Percentiles rank a stretch among this genome's conserved stretches.
These are phyloP conservation scores for Aureobasidium sp. DNA, from an alignment of 2,329 filamentous ascomycete species.

Conservation along the genomic window DNA sequence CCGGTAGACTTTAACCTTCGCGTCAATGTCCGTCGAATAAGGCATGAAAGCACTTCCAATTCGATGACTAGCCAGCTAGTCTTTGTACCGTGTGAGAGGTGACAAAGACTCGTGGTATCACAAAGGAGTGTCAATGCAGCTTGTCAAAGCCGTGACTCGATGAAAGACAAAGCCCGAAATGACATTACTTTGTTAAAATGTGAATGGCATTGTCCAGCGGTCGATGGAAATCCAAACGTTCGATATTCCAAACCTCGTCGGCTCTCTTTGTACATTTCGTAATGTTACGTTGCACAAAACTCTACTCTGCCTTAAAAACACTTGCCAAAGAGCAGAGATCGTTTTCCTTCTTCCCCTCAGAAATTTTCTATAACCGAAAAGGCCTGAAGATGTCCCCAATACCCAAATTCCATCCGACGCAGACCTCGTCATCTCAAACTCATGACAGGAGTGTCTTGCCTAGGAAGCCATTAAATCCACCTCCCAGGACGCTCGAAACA, in stretches of 20 bases:
- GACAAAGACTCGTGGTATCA: not conserved
- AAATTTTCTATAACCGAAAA: not conserved
- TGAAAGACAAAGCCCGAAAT: not conserved
- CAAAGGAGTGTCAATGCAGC: not conserved
- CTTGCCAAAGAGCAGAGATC: no score
- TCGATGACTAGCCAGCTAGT: not conserved
- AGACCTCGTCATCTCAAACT: not conserved
- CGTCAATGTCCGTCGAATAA: not conserved
- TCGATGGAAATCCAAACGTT: not conserved
- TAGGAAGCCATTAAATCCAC: not conserved
- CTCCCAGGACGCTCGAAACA: not conserved
- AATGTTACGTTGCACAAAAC: no score
- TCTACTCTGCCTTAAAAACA: not conserved
- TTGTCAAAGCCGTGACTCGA: not conserved
- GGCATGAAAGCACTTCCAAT: not conserved
- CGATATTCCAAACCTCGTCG: no score
- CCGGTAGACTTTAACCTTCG: no score
- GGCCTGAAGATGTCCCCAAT: not conserved
- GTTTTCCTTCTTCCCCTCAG: not conserved
- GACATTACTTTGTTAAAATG: not conserved
- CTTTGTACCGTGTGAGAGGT: not conserved
- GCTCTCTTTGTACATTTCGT: not conserved
- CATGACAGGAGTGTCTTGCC: not conserved
- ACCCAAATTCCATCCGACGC: not conserved
- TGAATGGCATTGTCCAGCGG: not conserved